Conservation (phyloP, 305 asterid genomes). For the Fraxinus platypoda region DNA sequence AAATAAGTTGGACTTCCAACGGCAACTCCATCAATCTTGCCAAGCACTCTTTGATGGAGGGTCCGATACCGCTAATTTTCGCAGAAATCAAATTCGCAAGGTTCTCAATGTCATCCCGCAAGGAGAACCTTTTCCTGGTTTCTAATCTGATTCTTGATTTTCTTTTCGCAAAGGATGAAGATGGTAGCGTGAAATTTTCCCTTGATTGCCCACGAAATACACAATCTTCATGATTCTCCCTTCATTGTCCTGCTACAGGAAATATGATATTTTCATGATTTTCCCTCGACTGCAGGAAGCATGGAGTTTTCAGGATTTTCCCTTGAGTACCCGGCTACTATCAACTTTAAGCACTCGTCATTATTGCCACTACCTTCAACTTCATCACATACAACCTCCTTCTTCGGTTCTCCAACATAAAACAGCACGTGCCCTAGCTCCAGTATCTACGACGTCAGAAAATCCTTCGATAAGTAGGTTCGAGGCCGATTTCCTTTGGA, state of each 20-base stretch:
- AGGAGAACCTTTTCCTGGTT: background rate
- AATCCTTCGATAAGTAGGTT: background rate
- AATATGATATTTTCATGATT: background rate
- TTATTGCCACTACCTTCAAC: background rate
- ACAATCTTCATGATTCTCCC: too few species aligned
- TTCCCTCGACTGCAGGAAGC: background rate
- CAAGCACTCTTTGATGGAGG: background rate
- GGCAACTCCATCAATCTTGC: background rate
- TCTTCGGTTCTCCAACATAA: too few species aligned
- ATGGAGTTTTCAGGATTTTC: background rate
- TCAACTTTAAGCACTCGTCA: background rate
- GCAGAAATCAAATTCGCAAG: background rate
- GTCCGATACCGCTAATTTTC: background rate
- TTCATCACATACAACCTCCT: background rate
- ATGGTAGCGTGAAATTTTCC: background rate
- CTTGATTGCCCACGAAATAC: too few species aligned
- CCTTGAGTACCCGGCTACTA: background rate
- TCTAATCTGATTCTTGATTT: background rate
- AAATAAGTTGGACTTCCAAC: background rate
- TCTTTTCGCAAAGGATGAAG: background rate
- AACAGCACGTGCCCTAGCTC: too few species aligned
- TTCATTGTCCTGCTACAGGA: background rate
- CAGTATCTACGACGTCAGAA: too few species aligned
- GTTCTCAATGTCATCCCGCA: constrained; percentile 1
- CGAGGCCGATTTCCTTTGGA: background rate